A percentile compares a stretch with the other conserved stretches of the same genome.
Conservation (phyloP, 495 filamentous ascomycete genomes). For the Echria macrotheca region DNA sequence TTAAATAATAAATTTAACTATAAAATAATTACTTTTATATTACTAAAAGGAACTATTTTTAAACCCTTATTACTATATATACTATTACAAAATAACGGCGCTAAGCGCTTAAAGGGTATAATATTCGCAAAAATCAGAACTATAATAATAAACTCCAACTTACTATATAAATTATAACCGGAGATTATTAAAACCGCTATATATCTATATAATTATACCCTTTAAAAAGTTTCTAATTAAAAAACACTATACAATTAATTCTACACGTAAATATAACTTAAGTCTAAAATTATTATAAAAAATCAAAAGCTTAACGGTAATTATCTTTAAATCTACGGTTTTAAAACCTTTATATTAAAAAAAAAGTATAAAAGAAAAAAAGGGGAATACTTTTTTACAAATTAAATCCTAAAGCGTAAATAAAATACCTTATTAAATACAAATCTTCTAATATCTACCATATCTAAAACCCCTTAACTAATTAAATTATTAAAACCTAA, state of each 20-base stretch:
- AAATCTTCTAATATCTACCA: neutral
- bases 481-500: neutral
- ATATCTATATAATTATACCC: neutral
- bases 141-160: no score
- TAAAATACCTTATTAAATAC: neutral
- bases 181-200: no score
- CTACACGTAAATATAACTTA: neutral
- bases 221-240: neutral
- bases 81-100: no score
- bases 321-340: neutral
- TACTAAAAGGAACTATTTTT: no score
- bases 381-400: neutral
- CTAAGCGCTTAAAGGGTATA: no score
- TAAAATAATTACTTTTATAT: neutral
- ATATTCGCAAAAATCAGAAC: no score
- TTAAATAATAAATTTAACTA: neutral
- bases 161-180: no score
- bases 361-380: neutral
- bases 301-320: neutral
- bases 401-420: neutral
- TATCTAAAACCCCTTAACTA: neutral
- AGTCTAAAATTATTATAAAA: neutral
- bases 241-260: neutral
- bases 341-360: neutral
- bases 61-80: no score